Conservation (phyloP, 495 filamentous ascomycete genomes). For the Aspergillus panamensis region DNA sequence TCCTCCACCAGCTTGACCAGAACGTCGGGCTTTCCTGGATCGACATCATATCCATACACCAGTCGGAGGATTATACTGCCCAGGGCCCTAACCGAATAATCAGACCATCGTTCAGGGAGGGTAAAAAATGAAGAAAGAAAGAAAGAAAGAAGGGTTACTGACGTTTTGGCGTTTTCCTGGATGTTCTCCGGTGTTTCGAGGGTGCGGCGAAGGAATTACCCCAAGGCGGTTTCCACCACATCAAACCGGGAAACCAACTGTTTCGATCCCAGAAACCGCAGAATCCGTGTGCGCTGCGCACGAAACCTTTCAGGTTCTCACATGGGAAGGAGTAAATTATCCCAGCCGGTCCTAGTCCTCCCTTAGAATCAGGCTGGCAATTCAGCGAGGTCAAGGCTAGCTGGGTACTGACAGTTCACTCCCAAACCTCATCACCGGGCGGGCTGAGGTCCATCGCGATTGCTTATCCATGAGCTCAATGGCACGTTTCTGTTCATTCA, state of each 20-base stretch:
- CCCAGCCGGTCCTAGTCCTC: constrained; percentile 23
- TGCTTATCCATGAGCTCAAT: constrained; percentile 45
- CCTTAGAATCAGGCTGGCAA: neutral
- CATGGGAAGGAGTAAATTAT: constrained; percentile 25
- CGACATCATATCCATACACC: constrained; percentile 47
- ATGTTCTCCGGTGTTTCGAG: constrained; percentile 31
- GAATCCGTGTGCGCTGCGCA: constrained; percentile 30
- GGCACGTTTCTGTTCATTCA: constrained; percentile 42
- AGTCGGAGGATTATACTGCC: constrained; percentile 44
- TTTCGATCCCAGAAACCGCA: constrained; percentile 5
- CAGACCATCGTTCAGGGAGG: neutral
- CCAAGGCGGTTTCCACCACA: constrained; percentile 30
- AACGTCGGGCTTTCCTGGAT: constrained; percentile 38
- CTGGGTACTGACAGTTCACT: constrained; percentile 27
- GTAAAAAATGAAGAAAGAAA: neutral
- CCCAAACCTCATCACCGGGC: neutral
- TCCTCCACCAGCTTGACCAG: constrained; percentile 39
- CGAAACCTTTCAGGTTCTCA: neutral
- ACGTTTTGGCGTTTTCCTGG: constrained; percentile 4
- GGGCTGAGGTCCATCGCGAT: constrained; percentile 34
- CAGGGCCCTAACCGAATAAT: constrained; percentile 31
- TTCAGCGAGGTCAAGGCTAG: neutral
- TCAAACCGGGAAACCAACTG: constrained; percentile 23
- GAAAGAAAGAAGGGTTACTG: neutral
- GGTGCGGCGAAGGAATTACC: constrained; percentile 39